phyloP scores from a whole-genome alignment of 495 filamentous ascomycete genomes.

The Penicillium verhagenii region DNA sequence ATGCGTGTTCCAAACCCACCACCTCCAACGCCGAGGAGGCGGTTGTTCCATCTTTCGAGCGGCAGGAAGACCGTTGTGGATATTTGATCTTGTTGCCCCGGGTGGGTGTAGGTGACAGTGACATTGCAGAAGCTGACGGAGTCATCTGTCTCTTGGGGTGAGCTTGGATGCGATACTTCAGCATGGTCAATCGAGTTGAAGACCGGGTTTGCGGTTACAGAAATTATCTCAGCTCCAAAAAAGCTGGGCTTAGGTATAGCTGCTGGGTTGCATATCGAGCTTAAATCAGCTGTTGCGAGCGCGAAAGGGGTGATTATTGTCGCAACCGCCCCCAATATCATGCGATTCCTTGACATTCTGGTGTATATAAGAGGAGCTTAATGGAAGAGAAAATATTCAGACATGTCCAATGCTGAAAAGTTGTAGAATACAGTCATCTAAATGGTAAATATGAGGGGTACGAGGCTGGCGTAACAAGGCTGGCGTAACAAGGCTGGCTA shows the following conservation, averaged over 20 bases:
- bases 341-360: background rate
- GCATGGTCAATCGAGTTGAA: background rate
- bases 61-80: conserved; percentile 39
- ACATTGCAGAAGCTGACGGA: background rate
- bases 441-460: too few species aligned
- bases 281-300: background rate
- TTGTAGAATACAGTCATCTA: too few species aligned
- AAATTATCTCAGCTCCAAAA: background rate
- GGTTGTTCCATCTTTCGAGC: conserved; percentile 38
- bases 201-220: background rate
- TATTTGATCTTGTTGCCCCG: conserved; percentile 38
- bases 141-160: background rate
- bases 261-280: background rate
- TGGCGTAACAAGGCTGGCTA: too few species aligned
- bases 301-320: background rate
- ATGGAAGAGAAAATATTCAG: too few species aligned
- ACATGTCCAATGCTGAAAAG: too few species aligned
- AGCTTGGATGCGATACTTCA: background rate
- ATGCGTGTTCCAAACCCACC: conserved; percentile 21
- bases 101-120: conserved; percentile 34
- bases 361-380: background rate
- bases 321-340: background rate
- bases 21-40: conserved; percentile 44
- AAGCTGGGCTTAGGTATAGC: background rate
- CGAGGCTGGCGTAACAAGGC: too few species aligned